These are phyloP conservation scores for Dryas alaskensis DNA, from an alignment of 306 rosid genomes.

Conservation along the genomic window DNA sequence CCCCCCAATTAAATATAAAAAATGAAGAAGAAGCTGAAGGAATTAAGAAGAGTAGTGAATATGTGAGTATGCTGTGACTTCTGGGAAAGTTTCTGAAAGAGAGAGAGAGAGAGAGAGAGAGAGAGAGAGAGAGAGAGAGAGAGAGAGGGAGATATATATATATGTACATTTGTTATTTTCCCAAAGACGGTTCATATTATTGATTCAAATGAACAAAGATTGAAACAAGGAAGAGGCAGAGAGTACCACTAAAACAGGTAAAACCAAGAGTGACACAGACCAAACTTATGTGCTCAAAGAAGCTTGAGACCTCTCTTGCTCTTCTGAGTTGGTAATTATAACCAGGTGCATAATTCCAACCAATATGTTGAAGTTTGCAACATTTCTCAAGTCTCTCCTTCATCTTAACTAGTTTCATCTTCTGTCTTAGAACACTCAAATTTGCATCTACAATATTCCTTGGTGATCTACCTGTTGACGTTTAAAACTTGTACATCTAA, in stretches of 20 bases:
- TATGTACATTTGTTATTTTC: too few relatives aligned
- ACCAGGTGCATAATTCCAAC: conserved; percentile 46
- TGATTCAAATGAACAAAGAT: conserved; percentile 36
- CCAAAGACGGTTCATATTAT: neutral
- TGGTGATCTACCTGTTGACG: conserved; percentile 30
- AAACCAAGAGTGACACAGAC: conserved; percentile 39
- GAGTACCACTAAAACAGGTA: conserved; percentile 44
- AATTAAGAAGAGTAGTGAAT: too few relatives aligned
- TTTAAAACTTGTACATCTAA: neutral
- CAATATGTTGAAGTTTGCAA: conserved; percentile 24
- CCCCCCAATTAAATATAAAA: too few relatives aligned
- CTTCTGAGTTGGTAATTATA: conserved; percentile 20
- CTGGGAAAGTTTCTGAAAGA: too few relatives aligned
- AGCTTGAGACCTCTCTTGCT: conserved; percentile 21
- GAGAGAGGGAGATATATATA: too few relatives aligned
- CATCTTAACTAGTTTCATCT: conserved; percentile 45
- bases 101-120: too few relatives aligned
- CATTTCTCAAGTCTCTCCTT: conserved; percentile 54
- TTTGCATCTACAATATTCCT: conserved; percentile 49
- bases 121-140: too few relatives aligned
- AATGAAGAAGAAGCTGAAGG: too few relatives aligned
- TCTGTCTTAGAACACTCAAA: conserved; percentile 46
- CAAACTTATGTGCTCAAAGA: conserved; percentile 32
- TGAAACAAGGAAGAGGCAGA: conserved; percentile 44
- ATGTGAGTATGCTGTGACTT: too few relatives aligned